Percentiles rank a stretch among this genome's conserved stretches.
These are phyloP conservation scores for Paramecium pentaurelia DNA, from an alignment of 73 alveolate genomes.

Conservation along the genomic window DNA sequence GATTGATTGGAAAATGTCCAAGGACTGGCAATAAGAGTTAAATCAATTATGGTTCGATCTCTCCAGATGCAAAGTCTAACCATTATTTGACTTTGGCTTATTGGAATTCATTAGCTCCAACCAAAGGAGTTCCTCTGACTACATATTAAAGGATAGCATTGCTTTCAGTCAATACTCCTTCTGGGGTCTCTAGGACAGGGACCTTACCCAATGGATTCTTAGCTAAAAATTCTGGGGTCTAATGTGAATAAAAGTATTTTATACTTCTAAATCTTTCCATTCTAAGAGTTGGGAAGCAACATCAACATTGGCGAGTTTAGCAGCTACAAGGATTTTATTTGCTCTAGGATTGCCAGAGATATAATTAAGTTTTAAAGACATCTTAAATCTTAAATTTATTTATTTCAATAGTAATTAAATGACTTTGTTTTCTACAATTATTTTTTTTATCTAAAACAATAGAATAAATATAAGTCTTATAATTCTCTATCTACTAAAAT, in stretches of 20 bases:
- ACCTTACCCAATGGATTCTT: slow-evolving; percentile 75
- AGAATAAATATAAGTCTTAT: neutral
- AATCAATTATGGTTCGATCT: slow-evolving; percentile 66
- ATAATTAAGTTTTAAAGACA: slow-evolving; percentile 1
- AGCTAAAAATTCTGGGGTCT: slow-evolving; percentile 67
- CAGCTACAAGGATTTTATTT: slow-evolving; percentile 60
- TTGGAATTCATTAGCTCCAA: slow-evolving; percentile 53
- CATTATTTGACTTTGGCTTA: slow-evolving; percentile 72
- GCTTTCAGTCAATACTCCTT: slow-evolving; percentile 65
- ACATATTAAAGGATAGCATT: slow-evolving; percentile 72
- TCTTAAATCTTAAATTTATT: slow-evolving; percentile 18
- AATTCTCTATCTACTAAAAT: neutral
- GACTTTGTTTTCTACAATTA: neutral
- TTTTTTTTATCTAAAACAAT: neutral
- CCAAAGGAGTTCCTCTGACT: slow-evolving; percentile 66
- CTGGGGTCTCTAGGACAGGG: slow-evolving; percentile 79
- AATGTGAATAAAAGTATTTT: neutral
- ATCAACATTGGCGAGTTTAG: slow-evolving; percentile 49
- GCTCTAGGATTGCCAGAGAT: slow-evolving; percentile 64
- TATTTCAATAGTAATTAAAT: neutral
- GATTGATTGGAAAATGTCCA: slow-evolving; percentile 77
- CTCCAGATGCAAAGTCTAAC: slow-evolving; percentile 69
- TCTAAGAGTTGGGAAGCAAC: slow-evolving; percentile 35
- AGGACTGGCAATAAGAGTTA: slow-evolving; percentile 69
- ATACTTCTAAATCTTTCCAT: slow-evolving; percentile 33